Conservation (phyloP, 192 early-diverging fungal genomes). For the Gaertneriomyces semiglobifer region DNA sequence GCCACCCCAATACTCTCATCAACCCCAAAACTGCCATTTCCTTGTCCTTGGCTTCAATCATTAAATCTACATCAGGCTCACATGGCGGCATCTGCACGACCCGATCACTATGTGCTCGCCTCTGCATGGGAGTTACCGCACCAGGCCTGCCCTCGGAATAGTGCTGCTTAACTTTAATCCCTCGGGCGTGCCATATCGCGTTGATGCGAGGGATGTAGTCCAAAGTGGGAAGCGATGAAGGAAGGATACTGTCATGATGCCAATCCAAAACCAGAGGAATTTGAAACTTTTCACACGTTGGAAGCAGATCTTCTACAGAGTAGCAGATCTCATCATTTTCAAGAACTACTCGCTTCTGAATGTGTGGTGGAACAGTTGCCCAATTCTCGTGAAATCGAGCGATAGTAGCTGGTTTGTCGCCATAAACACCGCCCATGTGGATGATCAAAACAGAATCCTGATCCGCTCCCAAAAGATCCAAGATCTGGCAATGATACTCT, state of each 20-base stretch:
- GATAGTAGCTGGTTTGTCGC: conserved; percentile 19
- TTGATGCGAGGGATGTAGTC: conserved; percentile 38
- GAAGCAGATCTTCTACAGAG: conserved; percentile 43
- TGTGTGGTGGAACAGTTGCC: conserved; percentile 23
- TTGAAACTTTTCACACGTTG: conserved; percentile 38
- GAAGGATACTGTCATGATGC: conserved; percentile 39
- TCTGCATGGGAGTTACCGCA: conserved; percentile 37
- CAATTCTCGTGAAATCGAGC: conserved; percentile 43
- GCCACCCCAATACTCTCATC: conserved; percentile 33
- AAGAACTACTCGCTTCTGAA: conserved; percentile 44
- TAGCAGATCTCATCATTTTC: conserved; percentile 55
- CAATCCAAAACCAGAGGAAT: conserved; percentile 52
- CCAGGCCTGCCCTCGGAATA: conserved; percentile 42
- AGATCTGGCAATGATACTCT: conserved; percentile 40
- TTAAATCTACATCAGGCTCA: conserved; percentile 43
- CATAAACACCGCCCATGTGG: conserved; percentile 31
- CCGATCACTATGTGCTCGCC: conserved; percentile 44
- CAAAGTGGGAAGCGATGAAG: conserved; percentile 13
- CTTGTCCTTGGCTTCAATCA: conserved; percentile 60
- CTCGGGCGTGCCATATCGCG: conserved; percentile 41
- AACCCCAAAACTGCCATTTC: conserved; percentile 52
- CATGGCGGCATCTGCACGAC: conserved; percentile 43
- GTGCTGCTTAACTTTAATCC: conserved; percentile 50
- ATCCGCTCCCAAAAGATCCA: conserved; percentile 42
- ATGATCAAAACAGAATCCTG: conserved; percentile 51